Evolutionary conservation across 225 moss, liverwort and hornwort genomes (phyloP), one percentile per base, ranked within the genome.

Genomic region (Climacium dendroides): DNA sequence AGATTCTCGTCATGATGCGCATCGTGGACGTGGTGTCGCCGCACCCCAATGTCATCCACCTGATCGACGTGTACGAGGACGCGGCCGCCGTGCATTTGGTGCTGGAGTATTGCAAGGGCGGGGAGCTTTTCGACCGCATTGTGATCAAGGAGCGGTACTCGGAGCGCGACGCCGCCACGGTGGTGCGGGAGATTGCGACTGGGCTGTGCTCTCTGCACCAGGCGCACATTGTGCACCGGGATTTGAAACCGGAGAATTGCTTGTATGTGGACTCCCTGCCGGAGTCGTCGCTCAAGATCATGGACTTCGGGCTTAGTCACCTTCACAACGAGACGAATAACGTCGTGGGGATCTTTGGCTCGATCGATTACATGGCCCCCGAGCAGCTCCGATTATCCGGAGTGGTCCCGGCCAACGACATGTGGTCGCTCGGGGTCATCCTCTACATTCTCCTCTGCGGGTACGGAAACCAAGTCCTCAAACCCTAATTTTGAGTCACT

Each of bases 351-450:
- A 95, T 95, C 90, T 97, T 96, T 63, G 96, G 97, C 28, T 97
- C 97, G 23, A 93, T 97, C 82, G 95, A 97, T 84, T 97, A 97
- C 48, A 95, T 97, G 88, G 91, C 97, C 83, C 96, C 96, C 47
- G 97, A 97, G 83, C 90, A 94, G 80, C 94, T 97, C 74, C 86
- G 86, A 54, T 89, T 89, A 74, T 93, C 90, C 53, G 50, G 47
- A 29, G 89, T 92, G 32, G 70, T 83, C 57, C 92, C 95, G 72
- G 94, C 95, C 81, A 96, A 91, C 54, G 96, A 97, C 88, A 95
- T 97, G 95, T 97, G 97, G 96, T 95, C 96, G 65, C 86, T 97
- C 19, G 96, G 96, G 58, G 95, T 97, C 84, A 96, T 97, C 81
- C 94, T 97, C 57, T 96, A 92, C 85, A 97, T 97, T 85, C 97